phyloP scores from a whole-genome alignment of 2,329 filamentous ascomycete species.

The Leptoxyphium fumago region DNA sequence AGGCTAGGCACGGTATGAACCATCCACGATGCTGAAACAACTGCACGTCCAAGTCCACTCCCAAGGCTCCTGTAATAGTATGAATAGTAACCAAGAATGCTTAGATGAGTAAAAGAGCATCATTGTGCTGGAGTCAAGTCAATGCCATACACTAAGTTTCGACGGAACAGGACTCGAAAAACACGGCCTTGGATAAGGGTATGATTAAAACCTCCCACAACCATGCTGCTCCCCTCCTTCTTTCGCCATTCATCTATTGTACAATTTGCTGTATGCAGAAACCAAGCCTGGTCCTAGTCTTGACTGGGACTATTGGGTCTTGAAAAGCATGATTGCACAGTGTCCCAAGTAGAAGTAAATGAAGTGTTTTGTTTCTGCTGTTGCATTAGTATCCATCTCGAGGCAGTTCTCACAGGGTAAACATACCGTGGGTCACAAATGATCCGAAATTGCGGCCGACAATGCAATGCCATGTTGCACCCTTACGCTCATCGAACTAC shows the following conservation, averaged over 20 bases:
- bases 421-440: conserved; percentile 89
- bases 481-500: conserved; percentile 92
- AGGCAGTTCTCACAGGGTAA: background rate
- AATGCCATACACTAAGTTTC: no score
- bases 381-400: conserved; percentile 8
- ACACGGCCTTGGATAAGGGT: no score
- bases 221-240: no score
- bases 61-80: no score
- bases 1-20: no score
- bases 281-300: background rate
- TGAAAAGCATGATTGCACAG: conserved; percentile 96
- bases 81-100: no score
- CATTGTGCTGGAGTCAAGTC: no score
- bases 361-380: conserved; percentile 92
- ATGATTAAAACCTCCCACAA: no score
- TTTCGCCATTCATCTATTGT: background rate
- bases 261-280: background rate
- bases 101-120: no score
- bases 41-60: no score
- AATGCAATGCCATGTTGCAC: conserved; percentile 98
- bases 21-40: no score
- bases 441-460: conserved; percentile 97
- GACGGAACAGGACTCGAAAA: no score
- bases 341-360: conserved; percentile 99
- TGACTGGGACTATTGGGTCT: conserved; percentile 95